Percentiles rank a stretch among this genome's conserved stretches.
Evolutionary conservation across 139 green algal species (phyloP).

Genomic region (Prasinococcaceae sp.): DNA sequence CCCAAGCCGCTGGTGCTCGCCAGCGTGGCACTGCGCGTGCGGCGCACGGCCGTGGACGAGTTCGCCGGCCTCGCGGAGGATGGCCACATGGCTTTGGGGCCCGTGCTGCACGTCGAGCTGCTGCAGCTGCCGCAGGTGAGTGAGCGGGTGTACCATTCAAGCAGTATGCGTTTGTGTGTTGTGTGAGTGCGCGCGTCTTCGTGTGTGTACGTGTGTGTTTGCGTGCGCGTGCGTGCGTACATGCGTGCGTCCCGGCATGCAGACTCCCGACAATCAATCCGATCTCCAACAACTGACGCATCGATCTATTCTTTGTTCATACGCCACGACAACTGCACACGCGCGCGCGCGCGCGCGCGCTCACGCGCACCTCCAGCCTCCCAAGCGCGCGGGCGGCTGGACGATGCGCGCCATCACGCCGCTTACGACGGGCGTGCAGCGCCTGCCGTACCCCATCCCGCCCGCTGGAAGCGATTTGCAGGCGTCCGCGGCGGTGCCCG

Average conservation of each 20-base stretch:
- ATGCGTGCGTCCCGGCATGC: too few species aligned
- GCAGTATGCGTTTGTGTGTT: too few species aligned
- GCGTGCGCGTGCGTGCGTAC: too few species aligned
- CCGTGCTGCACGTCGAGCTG: slow-evolving; percentile 78
- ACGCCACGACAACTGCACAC: too few species aligned
- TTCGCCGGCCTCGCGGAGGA: not conserved
- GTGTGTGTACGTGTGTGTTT: too few species aligned
- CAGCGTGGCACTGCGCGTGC: slow-evolving; percentile 12
- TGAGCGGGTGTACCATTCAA: slow-evolving; percentile 3
- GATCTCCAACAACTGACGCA: too few species aligned
- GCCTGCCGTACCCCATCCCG: slow-evolving; percentile 54
- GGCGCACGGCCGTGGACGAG: slow-evolving; percentile 4
- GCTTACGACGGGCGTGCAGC: slow-evolving; percentile 5
- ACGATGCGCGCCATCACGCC: slow-evolving; percentile 14
- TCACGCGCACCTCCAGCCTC: slow-evolving; percentile 11
- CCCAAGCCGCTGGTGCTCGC: slow-evolving; percentile 23
- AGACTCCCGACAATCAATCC: too few species aligned
- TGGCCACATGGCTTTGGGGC: slow-evolving; percentile 16
- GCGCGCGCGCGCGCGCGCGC: too few species aligned
- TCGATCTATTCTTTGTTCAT: too few species aligned
- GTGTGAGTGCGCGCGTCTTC: too few species aligned
- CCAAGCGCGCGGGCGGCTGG: slow-evolving; percentile 15
- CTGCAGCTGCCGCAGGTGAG: slow-evolving; percentile 63
- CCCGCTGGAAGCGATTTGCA: slow-evolving; percentile 50
- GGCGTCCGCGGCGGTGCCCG: too few species aligned